Base-by-base conservation (phyloP, 495 filamentous ascomycete genomes). In the Thermochaetoides thermophila region DNA sequence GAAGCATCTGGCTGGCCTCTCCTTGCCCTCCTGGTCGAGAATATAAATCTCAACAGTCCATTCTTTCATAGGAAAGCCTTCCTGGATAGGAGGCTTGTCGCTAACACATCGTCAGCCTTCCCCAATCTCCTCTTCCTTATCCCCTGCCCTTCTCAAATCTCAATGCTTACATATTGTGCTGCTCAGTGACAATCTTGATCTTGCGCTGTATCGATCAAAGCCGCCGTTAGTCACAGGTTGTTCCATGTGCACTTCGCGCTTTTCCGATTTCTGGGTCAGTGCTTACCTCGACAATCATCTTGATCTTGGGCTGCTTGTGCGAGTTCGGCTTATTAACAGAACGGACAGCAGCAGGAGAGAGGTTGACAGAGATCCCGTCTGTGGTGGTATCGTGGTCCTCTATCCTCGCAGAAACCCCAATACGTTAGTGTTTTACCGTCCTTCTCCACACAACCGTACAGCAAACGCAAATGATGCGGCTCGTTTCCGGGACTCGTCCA, bases 111-210 rank as follows among this genome's bases (percentile, higher is more conserved):
- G 35, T 41, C 34, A 45, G 34, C 32, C 11, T 7, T 27, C 16
- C 26, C 6, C 2, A 7, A 13, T 17, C 17, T 27, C 3, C 18
- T 28, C 6, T n/a, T 11, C 17, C 2, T 12, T 7, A 17, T n/a
- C 16, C 14, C 12, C 10, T 15, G 5, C 25, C 4, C 10, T 44
- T 22, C 25, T 38, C 42, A 23, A 37, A 23, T 25, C 13, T 32
- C 29, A 37, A 32, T 45, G 72, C 81, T 55, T 74, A 91, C 84
- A 85, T 77, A 53, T 82, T 71, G 38, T 73, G 70, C 57, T 95
- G 87, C 58, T 85, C 76, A 17, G 89, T 97, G 40, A 95, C 69
- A 57, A 97, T 70, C 68, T 87, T 86, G 54, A 97, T 69, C 37
- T 68, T 81, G 39, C 89, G 76, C 64, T 92, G 37, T 35, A 44